These are phyloP conservation scores for Euptelea pleiosperma DNA, from an alignment of 164 flowering plant genomes.

Conservation along the genomic window DNA sequence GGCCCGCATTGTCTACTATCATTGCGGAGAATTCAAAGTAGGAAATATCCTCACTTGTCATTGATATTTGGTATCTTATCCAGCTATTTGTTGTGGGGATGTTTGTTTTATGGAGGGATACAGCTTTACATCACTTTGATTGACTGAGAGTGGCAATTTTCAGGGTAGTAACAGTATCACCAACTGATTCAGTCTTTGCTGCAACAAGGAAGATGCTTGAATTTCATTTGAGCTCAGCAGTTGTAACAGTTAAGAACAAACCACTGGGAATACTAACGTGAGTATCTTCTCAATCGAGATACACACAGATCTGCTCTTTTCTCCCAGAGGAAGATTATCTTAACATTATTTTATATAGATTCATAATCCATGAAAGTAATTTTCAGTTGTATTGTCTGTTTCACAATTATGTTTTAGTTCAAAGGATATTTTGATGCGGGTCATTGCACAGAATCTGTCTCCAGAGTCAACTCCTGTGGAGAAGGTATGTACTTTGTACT, in stretches of 20 bases:
- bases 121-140: conserved; percentile 6
- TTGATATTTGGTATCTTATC: conserved; percentile 5
- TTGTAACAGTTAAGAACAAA: conserved; percentile 72
- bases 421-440: conserved; percentile 93
- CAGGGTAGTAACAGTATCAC: conserved; percentile 78
- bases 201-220: conserved; percentile 91
- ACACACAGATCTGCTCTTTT: background rate
- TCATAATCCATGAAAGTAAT: background rate
- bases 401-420: conserved; percentile 44
- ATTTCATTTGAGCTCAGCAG: conserved; percentile 51
- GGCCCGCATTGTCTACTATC: conserved; percentile 82
- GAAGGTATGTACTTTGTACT: conserved; percentile 45
- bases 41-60: conserved; percentile 59
- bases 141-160: conserved; percentile 20
- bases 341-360: background rate
- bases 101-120: background rate
- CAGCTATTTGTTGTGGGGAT: background rate
- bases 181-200: conserved; percentile 71
- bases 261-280: conserved; percentile 93
- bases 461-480: conserved; percentile 77
- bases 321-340: background rate
- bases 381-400: conserved; percentile 6
- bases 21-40: conserved; percentile 95
- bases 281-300: conserved; percentile 25
- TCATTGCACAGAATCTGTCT: conserved; percentile 77